Percentiles rank a stretch among this genome's conserved stretches.
Evolutionary conservation across 1,139 yeast species (phyloP).

Genomic region (Sugiyamaella grinbergsii): DNA sequence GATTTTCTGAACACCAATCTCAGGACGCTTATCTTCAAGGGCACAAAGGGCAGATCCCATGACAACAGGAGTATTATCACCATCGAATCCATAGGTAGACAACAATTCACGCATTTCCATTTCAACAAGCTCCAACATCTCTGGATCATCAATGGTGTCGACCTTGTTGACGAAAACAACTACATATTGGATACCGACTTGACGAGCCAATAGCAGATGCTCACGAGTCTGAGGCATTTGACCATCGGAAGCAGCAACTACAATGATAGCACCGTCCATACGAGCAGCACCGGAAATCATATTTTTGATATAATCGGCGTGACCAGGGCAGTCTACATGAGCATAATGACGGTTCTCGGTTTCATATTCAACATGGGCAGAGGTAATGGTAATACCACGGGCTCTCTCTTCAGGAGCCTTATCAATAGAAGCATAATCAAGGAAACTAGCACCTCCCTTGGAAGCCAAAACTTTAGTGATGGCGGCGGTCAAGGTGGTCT

Average conservation of each 20-base stretch:
- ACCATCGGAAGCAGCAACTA: conserved; percentile 98
- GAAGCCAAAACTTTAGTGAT: conserved; percentile 91
- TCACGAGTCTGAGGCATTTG: conserved; percentile 99
- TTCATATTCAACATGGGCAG: conserved; percentile 96
- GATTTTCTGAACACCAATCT: conserved; percentile 88
- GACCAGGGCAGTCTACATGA: conserved; percentile 98
- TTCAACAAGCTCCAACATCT: conserved; percentile 98
- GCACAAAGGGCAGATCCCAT: conserved; percentile 99
- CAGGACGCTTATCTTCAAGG: conserved; percentile 82
- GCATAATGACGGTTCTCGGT: conserved; percentile 93
- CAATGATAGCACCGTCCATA: conserved; percentile 99
- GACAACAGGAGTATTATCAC: conserved; percentile 95
- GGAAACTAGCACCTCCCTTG: conserved; percentile 88
- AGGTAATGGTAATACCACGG: conserved; percentile 97
- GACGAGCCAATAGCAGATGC: conserved; percentile 96
- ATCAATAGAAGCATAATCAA: conserved; percentile 92
- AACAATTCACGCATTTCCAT: conserved; percentile 99
- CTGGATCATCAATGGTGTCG: conserved; percentile 97
- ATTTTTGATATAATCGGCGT: conserved; percentile 97
- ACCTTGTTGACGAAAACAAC: conserved; percentile 98
- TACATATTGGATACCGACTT: conserved; percentile 97
- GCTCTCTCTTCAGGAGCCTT: conserved; percentile 99
- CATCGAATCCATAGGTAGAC: conserved; percentile 90
- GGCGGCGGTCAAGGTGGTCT: conserved; percentile 97
- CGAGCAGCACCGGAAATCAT: conserved; percentile 99